A percentile compares a stretch with the other conserved stretches of the same genome.
phyloP scores from a whole-genome alignment of 306 rosid genomes.

The Lotus japonicus region DNA sequence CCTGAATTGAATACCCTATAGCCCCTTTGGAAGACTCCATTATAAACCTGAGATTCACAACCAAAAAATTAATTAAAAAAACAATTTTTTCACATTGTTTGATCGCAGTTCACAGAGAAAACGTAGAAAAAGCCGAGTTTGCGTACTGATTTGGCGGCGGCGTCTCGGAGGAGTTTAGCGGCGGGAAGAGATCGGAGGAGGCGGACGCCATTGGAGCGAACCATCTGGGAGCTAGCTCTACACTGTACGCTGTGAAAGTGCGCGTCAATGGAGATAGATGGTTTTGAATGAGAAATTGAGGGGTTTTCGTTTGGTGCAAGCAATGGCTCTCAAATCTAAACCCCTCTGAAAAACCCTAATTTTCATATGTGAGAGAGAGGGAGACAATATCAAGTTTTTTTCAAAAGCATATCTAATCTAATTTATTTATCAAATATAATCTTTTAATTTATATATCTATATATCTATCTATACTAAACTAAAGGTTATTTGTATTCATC shows the following conservation, averaged over 20 bases:
- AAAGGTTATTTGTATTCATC: too few species aligned
- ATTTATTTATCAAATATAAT: too few species aligned
- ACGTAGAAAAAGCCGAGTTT: not conserved
- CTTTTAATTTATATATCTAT: too few species aligned
- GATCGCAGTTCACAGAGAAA: not conserved
- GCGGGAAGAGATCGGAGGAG: constrained; percentile 40
- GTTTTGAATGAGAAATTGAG: not conserved
- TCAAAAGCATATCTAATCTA: too few species aligned
- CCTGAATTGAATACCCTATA: constrained; percentile 46
- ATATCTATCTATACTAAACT: too few species aligned
- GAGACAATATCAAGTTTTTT: too few species aligned
- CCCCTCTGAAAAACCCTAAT: constrained; percentile 61
- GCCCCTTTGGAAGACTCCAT: constrained; percentile 32
- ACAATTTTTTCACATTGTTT: not conserved
- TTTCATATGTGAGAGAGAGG: not conserved
- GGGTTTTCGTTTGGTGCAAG: not conserved
- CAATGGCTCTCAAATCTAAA: constrained; percentile 31
- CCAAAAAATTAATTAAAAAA: not conserved
- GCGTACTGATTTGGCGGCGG: constrained; percentile 25
- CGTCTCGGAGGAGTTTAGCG: constrained; percentile 7
- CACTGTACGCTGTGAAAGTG: too few species aligned
- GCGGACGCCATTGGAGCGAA: constrained; percentile 63
- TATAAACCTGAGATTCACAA: constrained; percentile 35
- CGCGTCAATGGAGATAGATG: not conserved
- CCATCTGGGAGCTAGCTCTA: constrained; percentile 38